Percentiles rank a stretch among this genome's conserved stretches.
phyloP scores from a whole-genome alignment of 164 flowering plant species.

The Pachysandra terminalis region DNA sequence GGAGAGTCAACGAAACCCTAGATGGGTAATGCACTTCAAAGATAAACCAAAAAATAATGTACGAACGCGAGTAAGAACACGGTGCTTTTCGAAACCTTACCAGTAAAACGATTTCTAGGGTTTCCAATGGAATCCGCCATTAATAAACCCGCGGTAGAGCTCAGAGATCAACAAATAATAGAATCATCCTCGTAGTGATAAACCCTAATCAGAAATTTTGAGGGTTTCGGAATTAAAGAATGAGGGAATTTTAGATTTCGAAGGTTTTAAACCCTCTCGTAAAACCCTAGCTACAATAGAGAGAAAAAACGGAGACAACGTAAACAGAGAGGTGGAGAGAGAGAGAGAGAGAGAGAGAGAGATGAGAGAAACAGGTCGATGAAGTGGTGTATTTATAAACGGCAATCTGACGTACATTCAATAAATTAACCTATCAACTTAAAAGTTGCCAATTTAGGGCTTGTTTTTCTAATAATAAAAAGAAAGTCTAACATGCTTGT shows the following conservation, averaged over 20 bases:
- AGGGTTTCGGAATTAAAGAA: neutral
- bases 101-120: neutral
- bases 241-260: neutral
- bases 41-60: neutral
- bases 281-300: neutral
- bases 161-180: neutral
- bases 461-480: too few species aligned
- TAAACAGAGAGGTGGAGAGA: neutral
- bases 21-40: neutral
- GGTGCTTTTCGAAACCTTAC: neutral
- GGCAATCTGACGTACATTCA: neutral
- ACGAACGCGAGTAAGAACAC: neutral
- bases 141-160: neutral
- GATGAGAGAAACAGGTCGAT: neutral
- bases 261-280: neutral
- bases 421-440: too few species aligned
- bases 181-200: neutral
- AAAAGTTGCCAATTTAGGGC: too few species aligned
- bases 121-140: neutral
- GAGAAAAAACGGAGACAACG: too few species aligned
- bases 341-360: neutral
- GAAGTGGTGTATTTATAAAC: neutral
- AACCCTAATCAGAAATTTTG: neutral
- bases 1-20: neutral
- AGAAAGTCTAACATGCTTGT: too few species aligned